Conservation (phyloP, 805 yeast species). For the Clavispora carvajalis region DNA sequence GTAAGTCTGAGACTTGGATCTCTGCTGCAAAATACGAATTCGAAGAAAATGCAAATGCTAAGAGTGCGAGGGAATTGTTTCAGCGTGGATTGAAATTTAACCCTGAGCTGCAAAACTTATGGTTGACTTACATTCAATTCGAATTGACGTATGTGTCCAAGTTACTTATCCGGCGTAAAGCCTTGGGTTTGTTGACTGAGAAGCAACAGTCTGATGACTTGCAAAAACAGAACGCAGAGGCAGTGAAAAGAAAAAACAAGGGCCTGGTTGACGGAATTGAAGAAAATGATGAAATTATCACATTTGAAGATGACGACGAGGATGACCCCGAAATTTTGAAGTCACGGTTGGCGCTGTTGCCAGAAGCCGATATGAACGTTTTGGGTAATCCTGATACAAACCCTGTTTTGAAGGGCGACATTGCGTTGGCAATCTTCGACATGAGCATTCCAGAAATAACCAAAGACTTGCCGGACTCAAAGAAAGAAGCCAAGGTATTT, state of each 20-base stretch:
- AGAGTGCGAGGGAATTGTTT: slow-evolving; percentile 80
- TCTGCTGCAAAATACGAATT: slow-evolving; percentile 92
- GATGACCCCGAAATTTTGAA: slow-evolving; percentile 54
- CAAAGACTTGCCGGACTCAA: slow-evolving; percentile 22
- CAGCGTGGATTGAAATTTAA: slow-evolving; percentile 85
- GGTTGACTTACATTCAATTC: slow-evolving; percentile 83
- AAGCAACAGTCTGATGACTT: slow-evolving; percentile 55
- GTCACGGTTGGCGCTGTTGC: slow-evolving; percentile 63
- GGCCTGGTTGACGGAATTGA: slow-evolving; percentile 14
- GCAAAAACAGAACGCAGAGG: slow-evolving; percentile 24
- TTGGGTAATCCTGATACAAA: slow-evolving; percentile 79
- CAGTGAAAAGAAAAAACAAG: slow-evolving; percentile 28
- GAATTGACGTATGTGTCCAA: slow-evolving; percentile 84
- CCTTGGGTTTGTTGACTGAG: slow-evolving; percentile 72
- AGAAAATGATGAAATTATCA: slow-evolving; percentile 35
- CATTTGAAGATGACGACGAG: slow-evolving; percentile 39
- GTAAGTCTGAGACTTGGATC: slow-evolving; percentile 86
- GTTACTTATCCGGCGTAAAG: slow-evolving; percentile 74
- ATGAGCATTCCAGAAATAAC: slow-evolving; percentile 28
- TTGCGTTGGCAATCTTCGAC: slow-evolving; percentile 39
- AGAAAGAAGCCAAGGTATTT: slow-evolving; percentile 36
- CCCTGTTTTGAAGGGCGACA: slow-evolving; percentile 60
- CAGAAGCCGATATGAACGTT: slow-evolving; percentile 82
- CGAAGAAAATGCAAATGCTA: slow-evolving; percentile 81
- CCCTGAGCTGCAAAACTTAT: slow-evolving; percentile 61